Base-by-base conservation (phyloP, 2,329 filamentous ascomycete genomes). In the Claviceps quebecensis region DNA sequence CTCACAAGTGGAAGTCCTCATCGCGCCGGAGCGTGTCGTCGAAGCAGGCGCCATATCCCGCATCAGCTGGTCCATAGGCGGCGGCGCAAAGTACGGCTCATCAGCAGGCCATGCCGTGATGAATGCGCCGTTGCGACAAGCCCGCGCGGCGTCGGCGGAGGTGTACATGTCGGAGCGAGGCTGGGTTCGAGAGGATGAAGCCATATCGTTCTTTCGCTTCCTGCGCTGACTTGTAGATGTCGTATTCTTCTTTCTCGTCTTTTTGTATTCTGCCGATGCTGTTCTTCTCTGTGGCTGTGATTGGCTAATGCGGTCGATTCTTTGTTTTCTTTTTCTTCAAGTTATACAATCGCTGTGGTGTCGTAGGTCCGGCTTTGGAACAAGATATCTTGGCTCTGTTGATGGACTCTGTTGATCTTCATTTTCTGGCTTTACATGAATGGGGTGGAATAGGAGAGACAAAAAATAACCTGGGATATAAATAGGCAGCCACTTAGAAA, bases 21-120 rank as follows among this genome's bases (percentile, higher is more conserved):
- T 41, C 4, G 51, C 29, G 7, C 39, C 39, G 14, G 40, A 23
- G 14, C 11, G 22, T 9, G 39, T 11, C 22, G 22, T 44, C 19
- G 29, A 4, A 9, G 39, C 16, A 19, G 11, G 16, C 26, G 47
- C 39, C 23, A 49, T 19, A 23, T 50, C 51, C 3, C 44, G 40
- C 23, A 36, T 36, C 8, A 53, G 43, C 14, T 50, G 23, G 47
- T 47, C 50, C 29, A 52, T 39, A 45, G 48, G 26, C 22, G 49
- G 52, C 41, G 52, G 56, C 19, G 36, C 41, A 36, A 50, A 36
- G 39, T 56, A 59, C 4, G 57, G 55, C 54, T 64, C 60, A 40
- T 61, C 60, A 22, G 56, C 47, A 0, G 61, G 62, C 63, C 61
- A 63, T 26, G 62, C 60, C 14, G 56, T 56, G 23, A 64, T 53